phyloP scores from a whole-genome alignment of 257 asterid species.

The Leptodermis oblonga region DNA sequence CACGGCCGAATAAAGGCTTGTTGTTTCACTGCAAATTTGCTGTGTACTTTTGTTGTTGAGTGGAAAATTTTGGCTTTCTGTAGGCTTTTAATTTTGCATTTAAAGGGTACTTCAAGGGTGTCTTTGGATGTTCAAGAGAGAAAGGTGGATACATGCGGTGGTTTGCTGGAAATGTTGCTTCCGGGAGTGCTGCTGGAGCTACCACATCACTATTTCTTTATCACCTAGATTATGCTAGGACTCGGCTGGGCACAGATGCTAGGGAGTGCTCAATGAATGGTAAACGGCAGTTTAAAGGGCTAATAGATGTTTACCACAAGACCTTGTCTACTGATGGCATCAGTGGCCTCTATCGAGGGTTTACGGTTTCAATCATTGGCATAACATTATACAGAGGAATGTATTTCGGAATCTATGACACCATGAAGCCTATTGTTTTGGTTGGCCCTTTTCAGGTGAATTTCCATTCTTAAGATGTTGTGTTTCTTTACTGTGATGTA shows the following conservation, averaged over 20 bases:
- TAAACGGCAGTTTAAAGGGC: constrained; percentile 35
- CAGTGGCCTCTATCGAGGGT: constrained; percentile 83
- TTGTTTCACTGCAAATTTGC: background rate
- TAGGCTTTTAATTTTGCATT: constrained; percentile 96
- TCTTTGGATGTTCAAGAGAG: constrained; percentile 74
- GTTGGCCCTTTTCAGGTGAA: constrained; percentile 75
- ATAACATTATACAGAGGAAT: constrained; percentile 94
- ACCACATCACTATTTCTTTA: constrained; percentile 60
- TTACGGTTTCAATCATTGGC: constrained; percentile 79
- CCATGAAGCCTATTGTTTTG: constrained; percentile 86
- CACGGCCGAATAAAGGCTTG: too few relatives aligned
- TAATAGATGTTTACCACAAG: constrained; percentile 69
- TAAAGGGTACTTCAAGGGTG: constrained; percentile 77
- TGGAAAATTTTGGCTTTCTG: constrained; percentile 12
- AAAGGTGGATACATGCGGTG: constrained; percentile 80
- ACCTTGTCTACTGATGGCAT: constrained; percentile 82
- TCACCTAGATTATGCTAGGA: constrained; percentile 47
- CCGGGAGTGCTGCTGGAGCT: constrained; percentile 99
- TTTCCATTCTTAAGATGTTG: background rate
- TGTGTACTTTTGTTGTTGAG: constrained; percentile 2
- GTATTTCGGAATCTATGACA: constrained; percentile 96
- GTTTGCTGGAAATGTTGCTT: constrained; percentile 96
- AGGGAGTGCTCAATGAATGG: constrained; percentile 24
- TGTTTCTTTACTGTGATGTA: background rate
- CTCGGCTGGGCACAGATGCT: constrained; percentile 39